Base-by-base conservation (phyloP, 2,329 filamentous ascomycete genomes). In the Helotiales sp. region DNA sequence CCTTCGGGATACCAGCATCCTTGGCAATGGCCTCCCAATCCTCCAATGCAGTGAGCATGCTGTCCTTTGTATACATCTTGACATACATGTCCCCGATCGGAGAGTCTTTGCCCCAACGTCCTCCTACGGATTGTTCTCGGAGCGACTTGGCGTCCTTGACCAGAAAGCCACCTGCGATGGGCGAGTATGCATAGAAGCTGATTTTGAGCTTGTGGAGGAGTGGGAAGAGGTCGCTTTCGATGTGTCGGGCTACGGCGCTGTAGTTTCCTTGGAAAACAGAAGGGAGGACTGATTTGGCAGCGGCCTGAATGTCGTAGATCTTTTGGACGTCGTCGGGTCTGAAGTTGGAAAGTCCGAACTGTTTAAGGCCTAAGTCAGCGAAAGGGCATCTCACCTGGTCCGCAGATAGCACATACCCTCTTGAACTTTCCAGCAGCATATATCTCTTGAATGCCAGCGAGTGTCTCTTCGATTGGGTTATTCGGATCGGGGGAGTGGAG, bases 131-230 rank as follows among this genome's bases (percentile, higher is more conserved):
- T 17, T 63, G 55, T 2, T 37, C 65, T 6, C 64, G 65, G 1
- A 72, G 13, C 6, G 61, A 17, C 6, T 61, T 64, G 4, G 68
- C 24, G 17, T 63, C 61, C 59, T 75, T 75, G 24, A 83, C 84
- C 73, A 90, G 86, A 40, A 90, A 79, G 1, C 88, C 88, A n/a
- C 88, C 88, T 2, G 87, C 87, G 34, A 89, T 79, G 0, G 87
- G 87, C 70, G 89, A 90, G 78, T 89, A 89, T 54, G 87, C 78
- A 20, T 89, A 86, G 61, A 72, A 72, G 54, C 43, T 49, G 7
- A 75, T 75, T 2, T 67, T 65, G 15, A 75, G 66, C 55, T 74
- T 74, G 57, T 54, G 83, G 69, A 86, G 87, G 65, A 83, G 83
- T 6, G 84, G 84, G 50, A 90, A 82, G n/a, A 89, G 78, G 71